Percentiles rank a stretch among this genome's conserved stretches.
Evolutionary conservation across 1,284 basidiomycete species (phyloP).

Genomic region (Fomitopsis palustris): DNA sequence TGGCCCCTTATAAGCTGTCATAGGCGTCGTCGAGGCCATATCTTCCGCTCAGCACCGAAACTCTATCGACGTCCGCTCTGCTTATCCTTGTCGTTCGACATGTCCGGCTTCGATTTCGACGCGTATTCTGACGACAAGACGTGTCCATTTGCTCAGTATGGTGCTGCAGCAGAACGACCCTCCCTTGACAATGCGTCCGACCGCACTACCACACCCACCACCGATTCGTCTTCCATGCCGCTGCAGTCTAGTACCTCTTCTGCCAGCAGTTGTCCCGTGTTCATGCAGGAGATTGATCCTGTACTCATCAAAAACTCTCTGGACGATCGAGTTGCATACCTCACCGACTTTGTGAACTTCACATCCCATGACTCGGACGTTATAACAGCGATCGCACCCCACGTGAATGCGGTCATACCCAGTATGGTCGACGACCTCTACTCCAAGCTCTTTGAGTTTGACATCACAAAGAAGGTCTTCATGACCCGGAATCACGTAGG

Average conservation of each 20-base stretch:
- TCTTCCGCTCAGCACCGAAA: background rate
- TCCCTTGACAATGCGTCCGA: conserved; percentile 9
- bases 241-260: conserved; percentile 14
- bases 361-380: conserved; percentile 37
- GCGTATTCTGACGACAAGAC: background rate
- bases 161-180: background rate
- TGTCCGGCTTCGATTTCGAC: background rate
- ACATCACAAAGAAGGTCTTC: conserved; percentile 43
- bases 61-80: background rate
- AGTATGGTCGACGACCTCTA: conserved; percentile 43
- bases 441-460: conserved; percentile 44
- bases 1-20: background rate
- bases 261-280: conserved; percentile 20
- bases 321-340: conserved; percentile 35
- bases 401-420: conserved; percentile 41
- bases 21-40: conserved; percentile 2
- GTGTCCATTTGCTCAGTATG: conserved; percentile 15
- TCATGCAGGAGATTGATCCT: conserved; percentile 31
- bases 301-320: conserved; percentile 28
- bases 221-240: conserved; percentile 17
- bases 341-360: conserved; percentile 44
- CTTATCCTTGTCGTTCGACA: background rate
- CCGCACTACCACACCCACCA: conserved; percentile 9
- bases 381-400: conserved; percentile 36
- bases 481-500: conserved; percentile 33